Conservation (phyloP, 2,329 filamentous ascomycete genomes). For the Colletotrichum destructivum region DNA sequence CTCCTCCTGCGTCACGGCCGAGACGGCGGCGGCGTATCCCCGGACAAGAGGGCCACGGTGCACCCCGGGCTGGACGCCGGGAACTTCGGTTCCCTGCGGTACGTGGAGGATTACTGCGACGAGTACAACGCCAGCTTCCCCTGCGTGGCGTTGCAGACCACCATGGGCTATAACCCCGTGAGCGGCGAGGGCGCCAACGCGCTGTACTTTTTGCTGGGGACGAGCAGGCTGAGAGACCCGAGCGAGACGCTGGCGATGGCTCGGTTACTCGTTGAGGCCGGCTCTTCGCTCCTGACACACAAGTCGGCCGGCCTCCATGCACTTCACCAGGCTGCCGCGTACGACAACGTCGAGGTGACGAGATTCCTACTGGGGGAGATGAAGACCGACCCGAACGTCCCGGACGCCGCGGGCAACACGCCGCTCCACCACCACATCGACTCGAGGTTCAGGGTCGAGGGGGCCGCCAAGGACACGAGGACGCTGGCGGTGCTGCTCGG, state of each 20-base stretch:
- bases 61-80: slow-evolving; percentile 30
- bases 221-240: slow-evolving; percentile 5
- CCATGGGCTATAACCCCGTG: slow-evolving; percentile 16
- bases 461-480: neutral
- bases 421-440: slow-evolving; percentile 37
- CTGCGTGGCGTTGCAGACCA: slow-evolving; percentile 30
- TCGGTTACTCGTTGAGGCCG: slow-evolving; percentile 8
- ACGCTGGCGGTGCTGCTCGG: slow-evolving; percentile 46
- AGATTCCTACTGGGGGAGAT: neutral
- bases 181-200: slow-evolving; percentile 27
- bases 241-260: slow-evolving; percentile 10
- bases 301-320: slow-evolving; percentile 23
- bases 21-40: neutral
- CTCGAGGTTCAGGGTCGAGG: slow-evolving; percentile 17
- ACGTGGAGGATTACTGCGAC: slow-evolving; percentile 35
- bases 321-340: slow-evolving; percentile 32
- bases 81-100: slow-evolving; percentile 28
- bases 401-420: slow-evolving; percentile 28
- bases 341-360: slow-evolving; percentile 19
- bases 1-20: slow-evolving; percentile 3
- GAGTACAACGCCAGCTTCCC: slow-evolving; percentile 40
- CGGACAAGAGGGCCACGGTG: slow-evolving; percentile 29
- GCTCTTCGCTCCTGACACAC: slow-evolving; percentile 31
- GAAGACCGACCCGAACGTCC: slow-evolving; percentile 8
- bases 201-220: slow-evolving; percentile 36